Conservation (phyloP, 768 basidiomycete species). For the Trametopsis cervina region DNA sequence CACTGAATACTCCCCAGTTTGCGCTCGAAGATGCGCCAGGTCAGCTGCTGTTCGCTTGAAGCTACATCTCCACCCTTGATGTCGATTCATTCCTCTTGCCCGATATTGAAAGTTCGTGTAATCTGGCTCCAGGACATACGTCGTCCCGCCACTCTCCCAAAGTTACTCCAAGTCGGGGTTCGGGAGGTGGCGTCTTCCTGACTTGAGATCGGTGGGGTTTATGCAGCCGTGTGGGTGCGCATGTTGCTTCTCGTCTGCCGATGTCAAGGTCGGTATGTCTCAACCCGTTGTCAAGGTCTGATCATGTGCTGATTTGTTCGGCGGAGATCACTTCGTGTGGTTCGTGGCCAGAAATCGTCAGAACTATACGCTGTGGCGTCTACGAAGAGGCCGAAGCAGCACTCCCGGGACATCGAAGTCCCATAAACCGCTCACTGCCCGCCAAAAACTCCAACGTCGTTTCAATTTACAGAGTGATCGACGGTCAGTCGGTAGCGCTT, state of each 20-base stretch:
- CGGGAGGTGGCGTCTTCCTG: too few species aligned
- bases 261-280: too few species aligned
- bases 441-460: neutral
- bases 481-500: neutral
- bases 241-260: too few species aligned
- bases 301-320: too few species aligned
- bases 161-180: too few species aligned
- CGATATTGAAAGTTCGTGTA: too few species aligned
- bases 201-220: too few species aligned
- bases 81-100: slow-evolving; percentile 1
- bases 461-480: neutral
- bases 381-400: neutral
- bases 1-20: neutral
- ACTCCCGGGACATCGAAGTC: neutral
- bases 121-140: too few species aligned
- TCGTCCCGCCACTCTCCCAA: too few species aligned
- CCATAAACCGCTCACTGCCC: neutral
- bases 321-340: too few species aligned
- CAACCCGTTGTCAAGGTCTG: too few species aligned
- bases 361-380: neutral
- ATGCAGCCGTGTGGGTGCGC: too few species aligned
- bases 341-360: neutral
- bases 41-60: neutral
- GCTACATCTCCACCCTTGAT: neutral
- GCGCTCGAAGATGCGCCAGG: neutral